These are phyloP conservation scores for Cladophialophora psammophila DNA, from an alignment of 2,329 filamentous ascomycete species.

Conservation along the genomic window DNA sequence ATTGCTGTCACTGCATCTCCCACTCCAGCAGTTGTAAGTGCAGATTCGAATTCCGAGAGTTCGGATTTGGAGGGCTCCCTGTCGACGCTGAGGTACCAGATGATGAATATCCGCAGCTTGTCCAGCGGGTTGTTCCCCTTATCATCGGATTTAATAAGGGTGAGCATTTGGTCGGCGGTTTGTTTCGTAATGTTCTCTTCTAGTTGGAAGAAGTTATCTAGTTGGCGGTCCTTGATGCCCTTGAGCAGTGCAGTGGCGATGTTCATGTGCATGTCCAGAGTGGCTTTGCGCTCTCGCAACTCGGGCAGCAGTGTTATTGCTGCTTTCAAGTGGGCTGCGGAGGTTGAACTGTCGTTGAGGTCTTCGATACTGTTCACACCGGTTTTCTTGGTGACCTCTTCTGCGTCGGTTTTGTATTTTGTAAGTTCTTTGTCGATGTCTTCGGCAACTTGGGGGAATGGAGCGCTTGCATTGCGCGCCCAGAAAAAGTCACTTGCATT, in stretches of 20 bases:
- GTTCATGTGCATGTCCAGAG: conserved; percentile 99
- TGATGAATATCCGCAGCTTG: conserved; percentile 92
- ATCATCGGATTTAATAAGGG: conserved; percentile 78
- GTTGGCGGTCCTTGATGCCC: conserved; percentile 91
- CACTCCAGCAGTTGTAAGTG: conserved; percentile 73
- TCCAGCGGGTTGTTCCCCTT: conserved; percentile 86
- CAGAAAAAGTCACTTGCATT: conserved; percentile 95
- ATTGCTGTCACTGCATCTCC: conserved; percentile 75
- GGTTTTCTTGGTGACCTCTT: conserved; percentile 92
- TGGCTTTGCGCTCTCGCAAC: conserved; percentile 87
- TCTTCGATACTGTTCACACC: conserved; percentile 93
- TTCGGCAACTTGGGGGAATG: conserved; percentile 95
- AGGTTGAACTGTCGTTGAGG: conserved; percentile 85
- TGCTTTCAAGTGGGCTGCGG: conserved; percentile 92
- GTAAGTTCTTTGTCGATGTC: conserved; percentile 94
- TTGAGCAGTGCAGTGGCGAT: conserved; percentile 80
- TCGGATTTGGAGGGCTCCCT: conserved; percentile 83
- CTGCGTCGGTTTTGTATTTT: conserved; percentile 93
- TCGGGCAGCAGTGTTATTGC: conserved; percentile 93
- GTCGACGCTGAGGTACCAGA: conserved; percentile 96
- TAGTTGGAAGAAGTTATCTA: conserved; percentile 95
- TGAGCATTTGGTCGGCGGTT: conserved; percentile 85
- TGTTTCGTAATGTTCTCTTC: conserved; percentile 94
- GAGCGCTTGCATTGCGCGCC: conserved; percentile 86
- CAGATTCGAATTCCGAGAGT: conserved; percentile 84